Conservation (phyloP, 2,329 filamentous ascomycete genomes). For the Diaporthe helianthi region DNA sequence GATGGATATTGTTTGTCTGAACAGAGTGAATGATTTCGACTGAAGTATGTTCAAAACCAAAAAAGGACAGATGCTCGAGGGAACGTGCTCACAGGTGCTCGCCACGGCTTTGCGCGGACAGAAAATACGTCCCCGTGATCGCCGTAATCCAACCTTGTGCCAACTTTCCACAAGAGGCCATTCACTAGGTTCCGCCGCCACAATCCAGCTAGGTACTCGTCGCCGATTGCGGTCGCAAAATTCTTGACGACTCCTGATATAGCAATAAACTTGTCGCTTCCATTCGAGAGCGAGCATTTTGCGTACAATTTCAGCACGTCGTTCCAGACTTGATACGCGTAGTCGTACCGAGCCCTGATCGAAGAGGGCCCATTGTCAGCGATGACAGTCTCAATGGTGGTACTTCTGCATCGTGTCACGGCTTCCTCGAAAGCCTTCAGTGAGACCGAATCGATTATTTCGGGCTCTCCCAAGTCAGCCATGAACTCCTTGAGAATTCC, state of each 20-base stretch:
- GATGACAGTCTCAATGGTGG: not conserved
- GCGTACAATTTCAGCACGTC: slow-evolving; percentile 15
- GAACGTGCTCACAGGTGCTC: slow-evolving; percentile 9
- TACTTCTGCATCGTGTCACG: not conserved
- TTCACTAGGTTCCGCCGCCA: slow-evolving; percentile 27
- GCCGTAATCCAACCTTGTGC: not conserved
- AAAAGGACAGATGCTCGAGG: no score
- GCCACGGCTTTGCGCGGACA: not conserved
- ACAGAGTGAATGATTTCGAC: no score
- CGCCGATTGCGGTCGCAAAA: not conserved
- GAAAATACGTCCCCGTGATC: fast-evolving
- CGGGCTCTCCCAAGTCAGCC: not conserved
- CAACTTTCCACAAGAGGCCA: slow-evolving; percentile 17
- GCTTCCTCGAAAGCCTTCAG: slow-evolving; percentile 21
- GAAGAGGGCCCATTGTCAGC: not conserved
- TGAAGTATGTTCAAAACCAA: no score
- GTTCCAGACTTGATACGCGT: slow-evolving; percentile 19
- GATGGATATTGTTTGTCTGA: no score
- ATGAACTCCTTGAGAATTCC: not conserved
- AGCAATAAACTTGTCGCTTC: slow-evolving; percentile 28
- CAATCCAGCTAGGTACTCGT: slow-evolving; percentile 30
- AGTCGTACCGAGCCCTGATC: not conserved
- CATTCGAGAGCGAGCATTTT: slow-evolving; percentile 22
- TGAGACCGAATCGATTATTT: not conserved
- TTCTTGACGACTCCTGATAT: slow-evolving; percentile 30